Evolutionary conservation across 2,329 filamentous ascomycete species (phyloP).

Genomic region (Colletotrichum cuscutae): DNA sequence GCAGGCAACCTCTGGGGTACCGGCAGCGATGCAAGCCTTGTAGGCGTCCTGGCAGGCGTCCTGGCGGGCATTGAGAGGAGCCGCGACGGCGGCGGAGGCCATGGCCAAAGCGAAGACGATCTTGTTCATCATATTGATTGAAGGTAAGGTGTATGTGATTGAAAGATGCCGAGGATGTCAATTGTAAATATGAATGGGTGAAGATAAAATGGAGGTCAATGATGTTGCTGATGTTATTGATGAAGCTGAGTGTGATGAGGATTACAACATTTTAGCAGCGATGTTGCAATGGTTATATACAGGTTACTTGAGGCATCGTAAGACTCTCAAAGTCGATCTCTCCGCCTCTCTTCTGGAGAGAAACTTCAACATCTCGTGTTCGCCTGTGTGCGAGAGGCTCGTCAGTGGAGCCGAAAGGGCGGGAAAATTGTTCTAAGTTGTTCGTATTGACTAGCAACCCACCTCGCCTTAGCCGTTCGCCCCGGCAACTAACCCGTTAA

Average conservation of each 20-base stretch:
- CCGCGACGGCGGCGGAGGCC: constrained; percentile 25
- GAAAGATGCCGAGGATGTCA: not conserved
- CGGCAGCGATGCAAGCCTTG: constrained; percentile 26
- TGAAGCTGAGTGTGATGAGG: not conserved
- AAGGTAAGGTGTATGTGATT: not conserved
- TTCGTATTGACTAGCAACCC: constrained; percentile 19
- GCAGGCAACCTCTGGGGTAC: constrained; percentile 22
- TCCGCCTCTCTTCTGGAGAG: not conserved
- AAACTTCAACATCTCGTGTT: constrained; percentile 20
- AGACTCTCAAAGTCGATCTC: not conserved
- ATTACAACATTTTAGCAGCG: not conserved
- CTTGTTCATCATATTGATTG: constrained; percentile 19
- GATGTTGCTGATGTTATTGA: not conserved
- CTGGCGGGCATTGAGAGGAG: constrained; percentile 6
- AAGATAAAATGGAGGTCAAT: not conserved
- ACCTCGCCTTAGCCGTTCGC: constrained; percentile 7
- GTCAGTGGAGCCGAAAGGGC: constrained; percentile 17
- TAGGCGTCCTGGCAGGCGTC: constrained; percentile 22
- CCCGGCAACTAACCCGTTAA: constrained; percentile 15
- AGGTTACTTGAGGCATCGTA: not conserved
- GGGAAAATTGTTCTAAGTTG: not conserved
- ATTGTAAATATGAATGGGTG: not conserved
- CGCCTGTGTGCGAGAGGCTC: constrained; percentile 5
- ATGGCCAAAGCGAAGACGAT: constrained; percentile 27
- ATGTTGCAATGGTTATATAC: constrained; percentile 5